Conservation (phyloP, 108 stramenopile genomes). For the Pseudonitzschia pungens region DNA sequence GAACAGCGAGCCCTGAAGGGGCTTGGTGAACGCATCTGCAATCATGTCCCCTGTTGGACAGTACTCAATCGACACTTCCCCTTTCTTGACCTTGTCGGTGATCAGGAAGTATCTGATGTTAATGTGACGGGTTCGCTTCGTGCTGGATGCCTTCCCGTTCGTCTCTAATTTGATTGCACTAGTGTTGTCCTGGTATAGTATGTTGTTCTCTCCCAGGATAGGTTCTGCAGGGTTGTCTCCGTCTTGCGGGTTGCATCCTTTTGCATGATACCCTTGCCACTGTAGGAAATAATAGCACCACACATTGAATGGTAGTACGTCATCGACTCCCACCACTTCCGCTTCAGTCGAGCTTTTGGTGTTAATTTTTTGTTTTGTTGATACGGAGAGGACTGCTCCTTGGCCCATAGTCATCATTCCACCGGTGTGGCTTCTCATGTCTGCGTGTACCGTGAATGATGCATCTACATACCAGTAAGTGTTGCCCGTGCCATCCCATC, state of each 20-base stretch:
- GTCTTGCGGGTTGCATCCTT: too few relatives aligned
- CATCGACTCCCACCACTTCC: too few relatives aligned
- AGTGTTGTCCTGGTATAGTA: too few relatives aligned
- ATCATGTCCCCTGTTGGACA: conserved; percentile 28
- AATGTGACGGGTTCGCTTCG: conserved; percentile 38
- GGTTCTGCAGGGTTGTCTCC: too few relatives aligned
- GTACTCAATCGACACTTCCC: conserved; percentile 34
- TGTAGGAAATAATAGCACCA: too few relatives aligned
- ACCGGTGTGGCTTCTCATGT: neutral
- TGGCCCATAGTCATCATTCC: neutral
- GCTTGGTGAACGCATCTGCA: conserved; percentile 45
- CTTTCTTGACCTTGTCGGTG: conserved; percentile 31
- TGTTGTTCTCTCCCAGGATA: too few relatives aligned
- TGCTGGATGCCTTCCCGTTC: conserved; percentile 38
- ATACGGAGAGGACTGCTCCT: neutral
- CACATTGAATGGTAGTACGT: too few relatives aligned
- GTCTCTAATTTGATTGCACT: neutral
- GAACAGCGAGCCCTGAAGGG: conserved; percentile 9
- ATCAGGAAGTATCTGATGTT: conserved; percentile 51
- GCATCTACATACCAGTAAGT: neutral
- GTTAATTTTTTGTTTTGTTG: neutral
- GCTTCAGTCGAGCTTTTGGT: neutral
- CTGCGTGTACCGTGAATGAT: neutral
- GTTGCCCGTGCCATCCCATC: neutral
- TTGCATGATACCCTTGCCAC: too few relatives aligned